Evolutionary conservation across 345 rosid species (phyloP).

Genomic region (Brassica napus): Da-Ae NC_063447.1:10870001-10870500

Average conservation of each 20-base stretch:
- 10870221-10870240: no score
- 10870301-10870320: neutral
- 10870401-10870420: neutral
- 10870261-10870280: neutral
- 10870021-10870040: no score
- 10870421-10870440: neutral
- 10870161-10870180: neutral
- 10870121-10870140: neutral
- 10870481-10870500: neutral
- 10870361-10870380: neutral
- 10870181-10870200: neutral
- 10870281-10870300: neutral
- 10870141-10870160: neutral
- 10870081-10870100: no score
- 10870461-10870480: neutral
- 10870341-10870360: slow-evolving; percentile 5
- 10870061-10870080: no score
- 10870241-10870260: no score
- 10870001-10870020: no score
- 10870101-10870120: neutral
- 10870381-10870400: neutral
- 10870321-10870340: neutral
- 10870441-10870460: neutral
- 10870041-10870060: no score
- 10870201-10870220: neutral